These are phyloP conservation scores for Tulasnella sp. DNA, from an alignment of 768 basidiomycete species.

Conservation along the genomic window DNA sequence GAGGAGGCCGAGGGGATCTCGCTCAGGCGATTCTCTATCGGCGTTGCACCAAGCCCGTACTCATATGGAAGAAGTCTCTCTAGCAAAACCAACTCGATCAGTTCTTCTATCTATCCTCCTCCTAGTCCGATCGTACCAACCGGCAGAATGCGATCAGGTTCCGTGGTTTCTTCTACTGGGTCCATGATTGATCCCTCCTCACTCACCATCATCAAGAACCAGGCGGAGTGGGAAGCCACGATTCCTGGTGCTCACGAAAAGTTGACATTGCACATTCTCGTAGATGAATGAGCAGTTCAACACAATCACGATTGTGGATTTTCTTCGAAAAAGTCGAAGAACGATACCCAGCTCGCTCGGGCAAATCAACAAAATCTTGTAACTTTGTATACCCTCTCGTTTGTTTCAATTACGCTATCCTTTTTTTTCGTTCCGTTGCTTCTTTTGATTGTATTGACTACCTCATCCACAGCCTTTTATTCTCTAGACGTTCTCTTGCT, in stretches of 20 bases:
- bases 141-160: constrained; percentile 6
- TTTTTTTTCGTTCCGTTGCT: no score
- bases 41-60: background rate
- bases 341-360: no score
- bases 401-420: no score
- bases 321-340: no score
- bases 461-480: no score
- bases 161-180: background rate
- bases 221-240: constrained; percentile 9
- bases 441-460: no score
- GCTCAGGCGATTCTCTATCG: background rate
- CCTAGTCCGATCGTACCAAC: background rate
- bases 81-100: background rate
- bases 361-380: no score
- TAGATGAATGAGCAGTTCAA: background rate
- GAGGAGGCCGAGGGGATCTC: constrained; percentile 11
- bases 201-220: constrained; percentile 7
- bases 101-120: background rate
- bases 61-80: background rate
- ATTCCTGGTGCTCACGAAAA: constrained; percentile 1
- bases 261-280: constrained; percentile 6
- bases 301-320: no score
- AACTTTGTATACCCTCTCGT: no score
- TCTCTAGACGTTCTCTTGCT: no score
- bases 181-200: constrained; percentile 8